Conservation (phyloP, 208 protist genomes). For the Naegleria fowleri region DNA sequence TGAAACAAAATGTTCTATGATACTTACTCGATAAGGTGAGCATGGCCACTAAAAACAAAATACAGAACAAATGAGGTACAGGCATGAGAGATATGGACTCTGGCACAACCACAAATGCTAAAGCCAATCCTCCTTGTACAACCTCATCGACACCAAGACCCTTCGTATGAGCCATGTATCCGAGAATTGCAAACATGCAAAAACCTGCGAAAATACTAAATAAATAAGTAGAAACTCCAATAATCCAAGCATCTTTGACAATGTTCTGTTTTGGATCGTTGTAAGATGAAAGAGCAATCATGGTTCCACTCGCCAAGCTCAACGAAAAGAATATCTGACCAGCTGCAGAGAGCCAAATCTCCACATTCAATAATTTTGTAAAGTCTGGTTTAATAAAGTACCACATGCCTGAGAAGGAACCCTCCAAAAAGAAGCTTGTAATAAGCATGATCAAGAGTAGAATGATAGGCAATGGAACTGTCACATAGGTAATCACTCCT, state of each 20-base stretch:
- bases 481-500: background rate
- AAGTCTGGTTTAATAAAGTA: conserved; percentile 27
- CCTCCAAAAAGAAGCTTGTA: background rate
- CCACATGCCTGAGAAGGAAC: background rate
- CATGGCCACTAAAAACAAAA: background rate
- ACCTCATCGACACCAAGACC: background rate
- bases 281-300: background rate
- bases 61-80: background rate
- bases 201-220: conserved; percentile 16
- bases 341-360: background rate
- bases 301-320: background rate
- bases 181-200: conserved; percentile 8
- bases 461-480: conserved; percentile 1
- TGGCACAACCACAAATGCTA: background rate
- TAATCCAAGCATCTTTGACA: conserved; percentile 14
- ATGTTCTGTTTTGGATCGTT: conserved; percentile 17
- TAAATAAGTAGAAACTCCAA: background rate
- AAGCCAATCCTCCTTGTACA: background rate
- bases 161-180: conserved; percentile 10
- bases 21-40: background rate
- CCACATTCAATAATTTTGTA: background rate
- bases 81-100: background rate
- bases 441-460: background rate
- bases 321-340: conserved; percentile 21
- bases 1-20: no score